These are phyloP conservation scores for Phoma sp. DNA, from an alignment of 2,329 filamentous ascomycete species.

Conservation along the genomic window DNA sequence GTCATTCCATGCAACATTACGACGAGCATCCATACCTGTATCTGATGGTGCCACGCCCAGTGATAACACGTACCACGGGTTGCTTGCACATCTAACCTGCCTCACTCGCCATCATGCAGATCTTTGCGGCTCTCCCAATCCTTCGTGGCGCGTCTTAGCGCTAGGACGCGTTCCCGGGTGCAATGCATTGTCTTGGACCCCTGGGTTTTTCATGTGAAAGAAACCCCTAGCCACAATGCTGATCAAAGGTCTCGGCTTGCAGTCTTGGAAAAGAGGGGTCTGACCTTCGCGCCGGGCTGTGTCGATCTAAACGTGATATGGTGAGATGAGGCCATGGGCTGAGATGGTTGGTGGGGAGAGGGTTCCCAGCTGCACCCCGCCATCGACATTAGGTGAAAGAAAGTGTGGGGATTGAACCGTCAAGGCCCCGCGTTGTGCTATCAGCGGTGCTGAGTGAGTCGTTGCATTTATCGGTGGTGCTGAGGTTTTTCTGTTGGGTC, in stretches of 20 bases:
- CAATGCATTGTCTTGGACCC: conserved; percentile 6
- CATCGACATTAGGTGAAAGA: conserved; percentile 1
- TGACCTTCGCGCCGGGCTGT: conserved; percentile 1
- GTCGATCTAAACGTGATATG: conserved; percentile 14
- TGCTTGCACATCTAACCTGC: background rate
- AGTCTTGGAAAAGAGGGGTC: conserved; percentile 16
- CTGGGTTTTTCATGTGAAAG: conserved; percentile 17
- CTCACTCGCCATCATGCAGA: conserved; percentile 3
- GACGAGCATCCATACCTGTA: background rate
- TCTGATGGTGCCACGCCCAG: background rate
- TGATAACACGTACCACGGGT: conserved; percentile 1
- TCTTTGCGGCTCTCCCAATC: conserved; percentile 20
- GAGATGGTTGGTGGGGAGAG: conserved; percentile 1
- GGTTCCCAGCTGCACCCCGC: conserved; percentile 9
- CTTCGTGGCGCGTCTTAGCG: conserved; percentile 1
- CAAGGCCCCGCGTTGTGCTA: background rate
- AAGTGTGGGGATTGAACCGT: conserved; percentile 1
- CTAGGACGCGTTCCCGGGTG: background rate
- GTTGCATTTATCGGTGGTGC: conserved; percentile 10
- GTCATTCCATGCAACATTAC: conserved; percentile 7
- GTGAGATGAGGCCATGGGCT: conserved; percentile 12
- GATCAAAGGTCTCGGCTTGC: conserved; percentile 15
- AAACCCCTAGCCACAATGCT: conserved; percentile 7
- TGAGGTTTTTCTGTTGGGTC: background rate
- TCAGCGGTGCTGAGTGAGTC: background rate